These are phyloP conservation scores for Phytopythium mirpurense DNA, from an alignment of 352 stramenopile genomes.

Conservation along the genomic window DNA sequence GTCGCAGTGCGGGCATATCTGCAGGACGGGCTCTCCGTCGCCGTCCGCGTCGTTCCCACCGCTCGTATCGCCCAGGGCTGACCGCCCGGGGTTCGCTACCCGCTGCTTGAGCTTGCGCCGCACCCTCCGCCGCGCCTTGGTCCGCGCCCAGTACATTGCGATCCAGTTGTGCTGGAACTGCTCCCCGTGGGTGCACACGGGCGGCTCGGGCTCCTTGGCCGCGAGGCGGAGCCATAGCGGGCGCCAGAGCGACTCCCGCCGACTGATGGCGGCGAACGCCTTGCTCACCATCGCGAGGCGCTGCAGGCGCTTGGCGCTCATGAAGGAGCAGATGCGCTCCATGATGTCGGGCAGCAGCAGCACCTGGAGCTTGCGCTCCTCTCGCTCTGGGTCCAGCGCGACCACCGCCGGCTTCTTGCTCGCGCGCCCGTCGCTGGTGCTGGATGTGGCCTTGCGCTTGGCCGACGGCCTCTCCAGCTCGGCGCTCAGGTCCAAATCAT, in stretches of 20 bases:
- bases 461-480: background rate
- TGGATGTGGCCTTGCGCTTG: slow-evolving; percentile 2
- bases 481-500: background rate
- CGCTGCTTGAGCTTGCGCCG: slow-evolving; percentile 17
- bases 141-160: slow-evolving; percentile 22
- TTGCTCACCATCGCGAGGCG: slow-evolving; percentile 51
- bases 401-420: background rate
- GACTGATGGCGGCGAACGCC: slow-evolving; percentile 33
- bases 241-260: slow-evolving; percentile 29
- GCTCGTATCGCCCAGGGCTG: background rate
- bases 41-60: background rate
- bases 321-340: slow-evolving; percentile 61
- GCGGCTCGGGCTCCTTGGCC: slow-evolving; percentile 5
- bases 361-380: slow-evolving; percentile 42
- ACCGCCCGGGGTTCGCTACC: background rate
- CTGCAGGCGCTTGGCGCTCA: slow-evolving; percentile 66
- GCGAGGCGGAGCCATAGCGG: slow-evolving; percentile 27
- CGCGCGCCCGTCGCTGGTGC: slow-evolving; percentile 17
- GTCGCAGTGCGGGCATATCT: slow-evolving; percentile 30
- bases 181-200: slow-evolving; percentile 22
- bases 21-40: background rate
- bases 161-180: slow-evolving; percentile 33
- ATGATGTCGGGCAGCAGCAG: slow-evolving; percentile 58
- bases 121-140: slow-evolving; percentile 17
- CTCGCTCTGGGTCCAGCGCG: slow-evolving; percentile 20